These are phyloP conservation scores for Dictyostelium firmibasis DNA, from an alignment of 78 protist species.

Conservation along the genomic window DNA sequence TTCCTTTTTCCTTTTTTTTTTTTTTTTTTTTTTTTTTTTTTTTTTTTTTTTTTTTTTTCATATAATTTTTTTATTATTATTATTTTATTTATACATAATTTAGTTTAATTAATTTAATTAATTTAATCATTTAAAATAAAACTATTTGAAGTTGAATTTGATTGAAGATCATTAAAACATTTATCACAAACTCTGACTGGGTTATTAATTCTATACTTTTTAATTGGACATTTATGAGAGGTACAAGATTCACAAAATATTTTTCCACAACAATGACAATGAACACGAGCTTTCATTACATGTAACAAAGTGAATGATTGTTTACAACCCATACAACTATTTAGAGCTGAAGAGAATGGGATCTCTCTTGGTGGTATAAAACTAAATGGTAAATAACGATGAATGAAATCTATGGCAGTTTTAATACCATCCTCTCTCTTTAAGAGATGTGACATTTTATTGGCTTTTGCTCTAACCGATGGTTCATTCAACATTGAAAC, in stretches of 20 bases:
- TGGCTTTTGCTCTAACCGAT: background rate
- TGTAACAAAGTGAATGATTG: conserved; percentile 25
- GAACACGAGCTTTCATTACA: background rate
- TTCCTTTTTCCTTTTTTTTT: too few species aligned
- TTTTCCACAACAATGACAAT: conserved; percentile 49
- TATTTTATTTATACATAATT: background rate
- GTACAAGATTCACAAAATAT: conserved; percentile 49
- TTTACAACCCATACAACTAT: conserved; percentile 26
- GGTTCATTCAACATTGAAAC: background rate
- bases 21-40: too few species aligned
- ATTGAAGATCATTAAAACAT: background rate
- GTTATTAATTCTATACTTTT: conserved; percentile 23
- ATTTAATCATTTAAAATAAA: conserved; percentile 5
- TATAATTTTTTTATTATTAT: background rate
- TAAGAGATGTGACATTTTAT: background rate
- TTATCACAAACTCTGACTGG: conserved; percentile 43
- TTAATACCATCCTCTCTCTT: conserved; percentile 42
- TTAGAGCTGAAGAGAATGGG: conserved; percentile 1
- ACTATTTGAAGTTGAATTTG: background rate
- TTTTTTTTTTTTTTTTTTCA: background rate
- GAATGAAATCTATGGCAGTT: conserved; percentile 15
- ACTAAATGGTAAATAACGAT: conserved; percentile 29
- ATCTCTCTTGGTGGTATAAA: conserved; percentile 31
- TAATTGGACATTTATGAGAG: background rate
- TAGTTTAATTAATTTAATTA: background rate